phyloP scores from a whole-genome alignment of 139 green algal genomes.

The Chlorella vulgaris region DNA sequence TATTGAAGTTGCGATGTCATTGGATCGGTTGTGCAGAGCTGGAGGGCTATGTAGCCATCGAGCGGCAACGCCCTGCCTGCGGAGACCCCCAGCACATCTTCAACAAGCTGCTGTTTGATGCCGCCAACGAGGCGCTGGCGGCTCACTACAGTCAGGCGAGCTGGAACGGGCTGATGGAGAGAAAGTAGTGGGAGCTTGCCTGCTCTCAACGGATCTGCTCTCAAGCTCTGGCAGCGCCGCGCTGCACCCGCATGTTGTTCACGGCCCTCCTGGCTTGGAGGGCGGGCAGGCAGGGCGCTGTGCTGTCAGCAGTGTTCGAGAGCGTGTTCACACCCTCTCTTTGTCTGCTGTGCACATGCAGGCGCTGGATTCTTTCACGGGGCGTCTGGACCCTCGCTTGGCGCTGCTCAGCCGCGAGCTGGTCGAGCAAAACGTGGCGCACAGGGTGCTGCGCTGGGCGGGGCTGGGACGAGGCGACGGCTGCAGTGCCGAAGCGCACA shows the following conservation, averaged over 20 bases:
- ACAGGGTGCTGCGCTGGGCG: slow-evolving; percentile 27
- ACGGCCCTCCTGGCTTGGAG: too few relatives aligned
- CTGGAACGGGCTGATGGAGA: background rate
- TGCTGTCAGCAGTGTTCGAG: too few relatives aligned
- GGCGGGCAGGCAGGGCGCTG: too few relatives aligned
- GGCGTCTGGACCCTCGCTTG: background rate
- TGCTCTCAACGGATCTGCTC: too few relatives aligned
- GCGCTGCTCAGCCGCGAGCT: slow-evolving; percentile 19
- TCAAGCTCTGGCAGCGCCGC: too few relatives aligned
- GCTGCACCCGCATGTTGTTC: too few relatives aligned
- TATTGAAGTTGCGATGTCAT: too few relatives aligned
- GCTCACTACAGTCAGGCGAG: background rate
- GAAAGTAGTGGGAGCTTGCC: too few relatives aligned
- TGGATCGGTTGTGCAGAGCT: too few relatives aligned
- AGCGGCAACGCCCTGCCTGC: slow-evolving; percentile 20
- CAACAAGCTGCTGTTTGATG: slow-evolving; percentile 48
- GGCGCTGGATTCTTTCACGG: slow-evolving; percentile 19
- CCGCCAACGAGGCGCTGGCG: slow-evolving; percentile 38
- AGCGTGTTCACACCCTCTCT: too few relatives aligned
- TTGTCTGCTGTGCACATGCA: background rate
- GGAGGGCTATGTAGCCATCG: slow-evolving; percentile 27
- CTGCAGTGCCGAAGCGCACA: background rate
- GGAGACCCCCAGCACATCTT: slow-evolving; percentile 44
- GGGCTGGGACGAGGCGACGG: background rate
- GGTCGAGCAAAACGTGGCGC: slow-evolving; percentile 3